A percentile compares a stretch with the other conserved stretches of the same genome.
Conservation (phyloP, 805 yeast genomes). For the Zygosaccharomyces gambellarensis region DNA sequence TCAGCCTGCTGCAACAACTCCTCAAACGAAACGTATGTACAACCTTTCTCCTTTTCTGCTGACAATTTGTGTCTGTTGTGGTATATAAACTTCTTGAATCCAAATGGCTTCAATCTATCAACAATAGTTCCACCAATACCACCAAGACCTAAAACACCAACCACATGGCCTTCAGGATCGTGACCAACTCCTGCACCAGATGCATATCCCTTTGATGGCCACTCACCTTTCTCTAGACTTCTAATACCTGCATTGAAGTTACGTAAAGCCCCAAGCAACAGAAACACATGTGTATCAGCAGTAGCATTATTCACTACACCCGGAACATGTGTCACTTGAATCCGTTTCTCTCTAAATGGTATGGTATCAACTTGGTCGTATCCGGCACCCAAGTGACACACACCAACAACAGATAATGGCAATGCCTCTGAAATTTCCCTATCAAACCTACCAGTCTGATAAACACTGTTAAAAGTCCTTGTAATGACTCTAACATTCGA, state of each 20-base stretch:
- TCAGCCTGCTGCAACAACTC: conserved; percentile 62
- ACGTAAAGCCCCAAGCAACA: conserved; percentile 59
- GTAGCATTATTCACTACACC: conserved; percentile 64
- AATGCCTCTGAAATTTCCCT: conserved; percentile 51
- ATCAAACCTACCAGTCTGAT: conserved; percentile 60
- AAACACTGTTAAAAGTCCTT: conserved; percentile 51
- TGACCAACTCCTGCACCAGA: conserved; percentile 63
- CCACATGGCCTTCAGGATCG: conserved; percentile 69
- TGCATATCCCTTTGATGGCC: conserved; percentile 55
- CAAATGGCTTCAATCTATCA: conserved; percentile 68
- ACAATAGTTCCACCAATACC: conserved; percentile 84
- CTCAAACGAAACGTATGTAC: conserved; percentile 68
- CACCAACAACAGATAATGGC: conserved; percentile 49
- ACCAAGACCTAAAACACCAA: conserved; percentile 84
- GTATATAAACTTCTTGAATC: conserved; percentile 64
- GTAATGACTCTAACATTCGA: conserved; percentile 36
- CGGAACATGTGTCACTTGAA: conserved; percentile 68
- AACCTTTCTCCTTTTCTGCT: conserved; percentile 60
- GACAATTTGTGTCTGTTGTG: conserved; percentile 60
- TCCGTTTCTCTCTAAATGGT: conserved; percentile 45
- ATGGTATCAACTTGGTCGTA: conserved; percentile 66
- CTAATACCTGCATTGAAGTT: conserved; percentile 60
- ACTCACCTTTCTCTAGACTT: conserved; percentile 51
- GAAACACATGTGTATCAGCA: conserved; percentile 63
- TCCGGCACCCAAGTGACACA: conserved; percentile 69